Evolutionary conservation across 768 basidiomycete species (phyloP).

Genomic region (Neoboletus subvelutipes): DNA sequence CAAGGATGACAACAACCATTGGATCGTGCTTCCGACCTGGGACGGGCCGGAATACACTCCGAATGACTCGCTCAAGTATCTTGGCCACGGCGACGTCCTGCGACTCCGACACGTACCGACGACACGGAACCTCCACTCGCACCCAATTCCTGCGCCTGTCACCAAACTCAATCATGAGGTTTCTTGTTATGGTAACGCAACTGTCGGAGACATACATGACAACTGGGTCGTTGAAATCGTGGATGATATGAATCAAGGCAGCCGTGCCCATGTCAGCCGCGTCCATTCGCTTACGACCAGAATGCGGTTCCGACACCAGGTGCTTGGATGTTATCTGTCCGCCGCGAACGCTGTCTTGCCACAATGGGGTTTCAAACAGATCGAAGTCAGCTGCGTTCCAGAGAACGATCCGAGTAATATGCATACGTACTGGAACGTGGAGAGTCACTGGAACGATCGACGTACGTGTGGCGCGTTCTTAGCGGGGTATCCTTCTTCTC

Average conservation of each 20-base stretch:
- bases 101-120: constrained; percentile 83
- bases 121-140: constrained; percentile 89
- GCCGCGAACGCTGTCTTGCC: constrained; percentile 89
- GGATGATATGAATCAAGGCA: constrained; percentile 77
- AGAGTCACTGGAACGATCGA: constrained; percentile 95
- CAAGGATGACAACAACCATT: constrained; percentile 97
- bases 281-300: constrained; percentile 93
- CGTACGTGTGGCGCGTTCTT: constrained; percentile 50
- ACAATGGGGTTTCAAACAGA: constrained; percentile 99
- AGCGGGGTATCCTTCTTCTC: not conserved
- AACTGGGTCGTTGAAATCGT: constrained; percentile 93
- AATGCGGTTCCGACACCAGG: constrained; percentile 76
- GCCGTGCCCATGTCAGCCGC: constrained; percentile 51
- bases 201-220: constrained; percentile 85
- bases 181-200: constrained; percentile 89
- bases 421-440: constrained; percentile 98
- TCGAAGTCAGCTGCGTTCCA: constrained; percentile 93
- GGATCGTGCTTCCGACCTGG: constrained; percentile 81
- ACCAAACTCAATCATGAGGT: constrained; percentile 90
- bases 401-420: constrained; percentile 76
- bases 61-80: constrained; percentile 62
- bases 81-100: constrained; percentile 74
- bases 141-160: constrained; percentile 82
- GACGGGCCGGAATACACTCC: constrained; percentile 65
- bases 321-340: constrained; percentile 81